Evolutionary conservation across 1,139 yeast genomes (phyloP).

Genomic region (Arxiozyma slooffiae): DNA sequence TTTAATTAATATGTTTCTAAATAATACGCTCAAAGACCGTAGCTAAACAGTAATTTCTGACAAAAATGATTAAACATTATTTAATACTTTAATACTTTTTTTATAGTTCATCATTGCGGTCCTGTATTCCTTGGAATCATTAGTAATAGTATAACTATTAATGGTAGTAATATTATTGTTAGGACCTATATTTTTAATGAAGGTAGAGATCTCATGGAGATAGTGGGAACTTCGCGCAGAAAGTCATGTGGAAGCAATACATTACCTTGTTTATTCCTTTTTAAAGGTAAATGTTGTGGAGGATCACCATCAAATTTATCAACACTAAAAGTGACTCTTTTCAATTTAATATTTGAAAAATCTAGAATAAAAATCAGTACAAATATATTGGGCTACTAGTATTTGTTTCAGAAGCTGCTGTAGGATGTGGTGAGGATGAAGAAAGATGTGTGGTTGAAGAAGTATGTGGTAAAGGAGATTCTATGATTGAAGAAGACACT

Average conservation of each 20-base stretch:
- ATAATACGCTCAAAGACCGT: neutral
- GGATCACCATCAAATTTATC: constrained; percentile 68
- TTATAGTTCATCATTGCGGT: constrained; percentile 51
- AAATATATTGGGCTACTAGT: neutral
- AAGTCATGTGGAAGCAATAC: constrained; percentile 65
- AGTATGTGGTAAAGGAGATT: neutral
- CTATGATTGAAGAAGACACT: neutral
- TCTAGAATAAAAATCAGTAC: neutral
- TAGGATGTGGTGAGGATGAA: neutral
- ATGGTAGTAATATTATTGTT: neutral
- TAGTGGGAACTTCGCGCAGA: constrained; percentile 49
- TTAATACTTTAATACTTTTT: no score
- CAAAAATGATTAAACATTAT: no score
- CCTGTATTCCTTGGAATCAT: constrained; percentile 41
- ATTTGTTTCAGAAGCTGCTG: neutral
- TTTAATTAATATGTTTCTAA: no score
- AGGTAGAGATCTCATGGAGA: constrained; percentile 47
- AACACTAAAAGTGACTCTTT: constrained; percentile 66
- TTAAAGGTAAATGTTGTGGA: constrained; percentile 88
- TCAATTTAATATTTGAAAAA: constrained; percentile 24
- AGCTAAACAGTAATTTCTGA: no score
- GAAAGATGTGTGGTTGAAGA: neutral
- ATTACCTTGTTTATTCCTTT: constrained; percentile 73
- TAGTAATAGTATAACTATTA: constrained; percentile 13
- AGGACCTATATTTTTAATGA: constrained; percentile 2